These are phyloP conservation scores for Protomyces inouyei DNA, from an alignment of 1,139 yeast species.

Conservation along the genomic window DNA sequence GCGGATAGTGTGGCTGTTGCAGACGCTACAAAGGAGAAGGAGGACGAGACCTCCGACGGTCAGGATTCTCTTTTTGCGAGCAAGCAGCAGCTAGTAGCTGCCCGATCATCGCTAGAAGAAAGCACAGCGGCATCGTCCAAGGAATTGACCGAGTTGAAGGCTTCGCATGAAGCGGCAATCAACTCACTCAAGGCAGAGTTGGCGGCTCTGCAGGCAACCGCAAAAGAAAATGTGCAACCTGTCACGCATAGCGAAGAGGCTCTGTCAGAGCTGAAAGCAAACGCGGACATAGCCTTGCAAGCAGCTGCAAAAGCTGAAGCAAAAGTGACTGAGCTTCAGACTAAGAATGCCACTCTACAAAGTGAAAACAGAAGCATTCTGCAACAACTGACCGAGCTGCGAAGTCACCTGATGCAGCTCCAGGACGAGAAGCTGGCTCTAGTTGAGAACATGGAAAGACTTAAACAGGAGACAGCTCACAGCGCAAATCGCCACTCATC, in stretches of 20 bases:
- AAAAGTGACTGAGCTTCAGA: neutral
- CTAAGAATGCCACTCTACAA: slow-evolving; percentile 4
- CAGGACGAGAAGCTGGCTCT: slow-evolving; percentile 23
- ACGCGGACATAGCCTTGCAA: neutral
- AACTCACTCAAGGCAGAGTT: neutral
- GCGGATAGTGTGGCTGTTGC: neutral
- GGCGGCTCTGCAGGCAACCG: neutral
- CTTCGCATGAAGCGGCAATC: neutral
- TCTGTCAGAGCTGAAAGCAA: neutral
- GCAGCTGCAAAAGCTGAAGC: neutral
- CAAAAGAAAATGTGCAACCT: neutral
- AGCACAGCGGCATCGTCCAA: neutral
- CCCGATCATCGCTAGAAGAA: neutral
- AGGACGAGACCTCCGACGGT: neutral
- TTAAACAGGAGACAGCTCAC: neutral
- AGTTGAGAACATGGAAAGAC: slow-evolving; percentile 10
- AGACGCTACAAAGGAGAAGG: neutral
- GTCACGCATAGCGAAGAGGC: neutral
- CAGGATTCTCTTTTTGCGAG: neutral
- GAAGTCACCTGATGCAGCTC: slow-evolving; percentile 12
- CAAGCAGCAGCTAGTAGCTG: neutral
- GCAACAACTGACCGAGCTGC: slow-evolving; percentile 11
- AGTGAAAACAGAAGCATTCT: slow-evolving; percentile 17
- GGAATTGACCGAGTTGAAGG: neutral
- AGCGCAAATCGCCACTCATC: neutral